These are phyloP conservation scores for Trametes cinnabarina DNA, from an alignment of 768 basidiomycete species.

Conservation along the genomic window DNA sequence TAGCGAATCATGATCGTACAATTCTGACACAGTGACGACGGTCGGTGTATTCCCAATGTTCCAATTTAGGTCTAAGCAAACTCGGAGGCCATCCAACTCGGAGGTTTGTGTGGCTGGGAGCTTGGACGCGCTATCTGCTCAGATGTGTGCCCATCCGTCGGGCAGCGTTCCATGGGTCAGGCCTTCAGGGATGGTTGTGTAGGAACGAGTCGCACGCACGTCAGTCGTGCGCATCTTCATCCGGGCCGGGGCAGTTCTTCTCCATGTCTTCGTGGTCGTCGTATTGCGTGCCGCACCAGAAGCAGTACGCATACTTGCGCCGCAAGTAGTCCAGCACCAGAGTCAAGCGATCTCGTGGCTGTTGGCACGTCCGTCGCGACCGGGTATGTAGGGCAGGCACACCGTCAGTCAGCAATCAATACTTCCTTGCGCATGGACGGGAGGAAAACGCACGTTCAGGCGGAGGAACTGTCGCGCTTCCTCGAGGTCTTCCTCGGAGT, in stretches of 20 bases:
- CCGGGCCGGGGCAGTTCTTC: slow-evolving; percentile 66
- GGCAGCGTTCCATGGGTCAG: too few relatives aligned
- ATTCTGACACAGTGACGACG: not conserved
- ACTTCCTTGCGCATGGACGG: too few relatives aligned
- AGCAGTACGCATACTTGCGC: slow-evolving; percentile 71
- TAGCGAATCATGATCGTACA: not conserved
- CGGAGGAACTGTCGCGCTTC: slow-evolving; percentile 67
- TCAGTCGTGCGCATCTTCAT: slow-evolving; percentile 78
- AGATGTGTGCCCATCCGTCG: too few relatives aligned
- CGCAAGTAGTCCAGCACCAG: slow-evolving; percentile 74
- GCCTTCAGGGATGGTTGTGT: too few relatives aligned
- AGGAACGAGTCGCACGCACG: not conserved
- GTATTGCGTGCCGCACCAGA: slow-evolving; percentile 86
- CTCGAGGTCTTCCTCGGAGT: slow-evolving; percentile 55
- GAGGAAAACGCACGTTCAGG: slow-evolving; percentile 48
- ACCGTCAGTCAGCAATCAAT: too few relatives aligned
- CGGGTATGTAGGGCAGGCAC: too few relatives aligned
- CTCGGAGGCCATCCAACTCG: too few relatives aligned
- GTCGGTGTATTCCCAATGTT: too few relatives aligned
- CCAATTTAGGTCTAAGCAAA: not conserved
- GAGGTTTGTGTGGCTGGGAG: too few relatives aligned
- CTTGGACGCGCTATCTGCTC: too few relatives aligned
- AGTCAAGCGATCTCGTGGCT: slow-evolving; percentile 71
- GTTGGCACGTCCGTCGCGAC: not conserved
- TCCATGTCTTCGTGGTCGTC: slow-evolving; percentile 57